A percentile compares a stretch with the other conserved stretches of the same genome.
These are phyloP conservation scores for Globisporangium orthogonon DNA, from an alignment of 352 stramenopile species.

Conservation along the genomic window DNA sequence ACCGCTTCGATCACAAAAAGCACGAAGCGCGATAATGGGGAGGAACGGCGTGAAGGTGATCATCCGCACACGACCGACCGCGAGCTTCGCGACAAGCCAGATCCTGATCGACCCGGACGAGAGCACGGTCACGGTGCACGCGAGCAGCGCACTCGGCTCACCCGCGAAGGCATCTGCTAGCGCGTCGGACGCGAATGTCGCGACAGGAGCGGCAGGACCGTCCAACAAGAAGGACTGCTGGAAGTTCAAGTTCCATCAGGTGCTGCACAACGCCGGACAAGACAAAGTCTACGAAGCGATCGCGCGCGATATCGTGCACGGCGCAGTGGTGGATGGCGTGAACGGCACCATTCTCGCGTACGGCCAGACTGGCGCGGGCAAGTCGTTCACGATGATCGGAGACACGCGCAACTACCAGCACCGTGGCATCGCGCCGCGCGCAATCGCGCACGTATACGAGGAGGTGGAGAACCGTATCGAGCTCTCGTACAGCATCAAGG, in stretches of 20 bases:
- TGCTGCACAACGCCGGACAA: constrained; percentile 89
- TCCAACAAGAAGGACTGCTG: constrained; percentile 80
- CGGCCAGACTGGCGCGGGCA: constrained; percentile 84
- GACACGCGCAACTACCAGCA: constrained; percentile 90
- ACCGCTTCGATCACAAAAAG: too few species aligned
- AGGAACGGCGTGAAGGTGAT: constrained; percentile 79
- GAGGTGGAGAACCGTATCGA: constrained; percentile 88
- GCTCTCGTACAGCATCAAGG: constrained; percentile 78
- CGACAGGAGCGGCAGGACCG: constrained; percentile 16
- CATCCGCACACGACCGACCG: constrained; percentile 75
- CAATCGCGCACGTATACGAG: constrained; percentile 86
- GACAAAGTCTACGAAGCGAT: constrained; percentile 89
- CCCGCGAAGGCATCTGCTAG: constrained; percentile 14
- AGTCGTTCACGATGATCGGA: constrained; percentile 91
- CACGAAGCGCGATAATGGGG: constrained; percentile 20
- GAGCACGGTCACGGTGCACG: constrained; percentile 59
- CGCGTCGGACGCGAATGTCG: constrained; percentile 7
- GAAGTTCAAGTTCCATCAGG: constrained; percentile 91
- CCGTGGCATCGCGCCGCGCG: constrained; percentile 82
- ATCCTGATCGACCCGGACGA: constrained; percentile 78
- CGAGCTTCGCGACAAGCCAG: constrained; percentile 66
- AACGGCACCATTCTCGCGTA: constrained; percentile 89
- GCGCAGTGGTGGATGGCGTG: constrained; percentile 79
- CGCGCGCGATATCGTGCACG: constrained; percentile 84
- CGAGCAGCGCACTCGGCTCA: constrained; percentile 12